Evolutionary conservation across 83 land plant genomes (phyloP).

Genomic region (Picea abies): DNA sequence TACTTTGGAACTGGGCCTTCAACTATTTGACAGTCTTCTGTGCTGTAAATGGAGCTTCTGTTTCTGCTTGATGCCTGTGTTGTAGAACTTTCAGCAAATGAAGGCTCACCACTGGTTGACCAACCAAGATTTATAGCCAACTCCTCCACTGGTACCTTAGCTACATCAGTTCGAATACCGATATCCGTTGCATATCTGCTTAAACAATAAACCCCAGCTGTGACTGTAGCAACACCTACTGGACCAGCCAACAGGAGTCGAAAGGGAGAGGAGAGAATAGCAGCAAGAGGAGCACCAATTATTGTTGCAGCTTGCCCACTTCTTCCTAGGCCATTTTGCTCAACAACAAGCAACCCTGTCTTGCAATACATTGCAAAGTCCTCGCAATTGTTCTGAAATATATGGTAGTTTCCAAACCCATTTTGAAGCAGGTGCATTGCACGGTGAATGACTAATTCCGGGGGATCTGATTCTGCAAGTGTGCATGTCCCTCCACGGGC

Average conservation of each 20-base stretch:
- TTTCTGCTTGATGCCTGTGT: neutral
- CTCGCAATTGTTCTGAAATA: constrained; percentile 90
- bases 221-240: constrained; percentile 36
- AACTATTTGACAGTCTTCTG: constrained; percentile 3
- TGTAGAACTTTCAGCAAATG: constrained; percentile 5
- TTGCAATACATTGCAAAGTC: constrained; percentile 97
- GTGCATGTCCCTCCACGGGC: constrained; percentile 58
- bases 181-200: constrained; percentile 65
- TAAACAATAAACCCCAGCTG: constrained; percentile 56
- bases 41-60: neutral
- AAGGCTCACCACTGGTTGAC: neutral
- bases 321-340: constrained; percentile 46
- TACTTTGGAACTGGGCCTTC: neutral
- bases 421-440: constrained; percentile 70
- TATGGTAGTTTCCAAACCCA: constrained; percentile 82
- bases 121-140: constrained; percentile 23
- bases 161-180: constrained; percentile 68
- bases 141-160: constrained; percentile 61
- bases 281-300: constrained; percentile 52
- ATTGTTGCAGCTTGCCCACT: constrained; percentile 83
- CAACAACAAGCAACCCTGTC: constrained; percentile 68
- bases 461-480: constrained; percentile 61
- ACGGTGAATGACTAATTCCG: constrained; percentile 76
- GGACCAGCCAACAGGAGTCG: constrained; percentile 45
- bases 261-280: constrained; percentile 58